phyloP scores from a whole-genome alignment of 352 stramenopile genomes.

The Pythium aristosporum region DNA sequence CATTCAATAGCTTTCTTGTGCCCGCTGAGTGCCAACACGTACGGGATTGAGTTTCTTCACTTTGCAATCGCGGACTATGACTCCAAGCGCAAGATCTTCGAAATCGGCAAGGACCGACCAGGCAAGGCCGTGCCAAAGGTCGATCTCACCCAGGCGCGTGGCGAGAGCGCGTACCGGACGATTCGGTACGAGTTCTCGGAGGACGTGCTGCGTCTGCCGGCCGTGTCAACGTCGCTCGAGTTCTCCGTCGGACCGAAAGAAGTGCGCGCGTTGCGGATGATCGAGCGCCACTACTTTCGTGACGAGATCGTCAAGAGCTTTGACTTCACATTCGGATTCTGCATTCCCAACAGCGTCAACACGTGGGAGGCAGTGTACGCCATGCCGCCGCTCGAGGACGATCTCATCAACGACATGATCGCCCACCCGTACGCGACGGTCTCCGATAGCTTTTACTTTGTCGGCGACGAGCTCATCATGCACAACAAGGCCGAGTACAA shows the following conservation, averaged over 20 bases:
- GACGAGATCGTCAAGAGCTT: constrained; percentile 95
- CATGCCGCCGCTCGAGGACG: constrained; percentile 91
- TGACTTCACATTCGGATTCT: constrained; percentile 97
- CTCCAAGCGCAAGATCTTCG: constrained; percentile 94
- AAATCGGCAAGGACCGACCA: constrained; percentile 81
- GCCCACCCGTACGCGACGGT: constrained; percentile 92
- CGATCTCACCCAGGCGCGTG: constrained; percentile 77
- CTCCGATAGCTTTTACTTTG: constrained; percentile 97
- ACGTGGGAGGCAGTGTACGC: constrained; percentile 95
- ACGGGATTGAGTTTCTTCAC: constrained; percentile 95
- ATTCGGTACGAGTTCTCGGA: constrained; percentile 96
- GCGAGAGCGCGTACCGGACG: constrained; percentile 89
- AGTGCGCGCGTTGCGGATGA: constrained; percentile 93
- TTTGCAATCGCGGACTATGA: constrained; percentile 96
- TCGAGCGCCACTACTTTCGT: constrained; percentile 96
- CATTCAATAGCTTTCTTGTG: constrained; percentile 87
- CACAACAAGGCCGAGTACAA: constrained; percentile 95
- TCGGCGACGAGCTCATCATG: constrained; percentile 95
- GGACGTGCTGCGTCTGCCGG: constrained; percentile 88
- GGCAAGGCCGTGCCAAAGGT: constrained; percentile 80
- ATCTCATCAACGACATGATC: constrained; percentile 95
- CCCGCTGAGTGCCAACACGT: constrained; percentile 91
- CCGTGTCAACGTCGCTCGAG: constrained; percentile 90
- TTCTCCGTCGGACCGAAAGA: constrained; percentile 92
- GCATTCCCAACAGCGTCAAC: constrained; percentile 94